Evolutionary conservation across 805 yeast genomes (phyloP).

Genomic region (Candida easanensis): DNA sequence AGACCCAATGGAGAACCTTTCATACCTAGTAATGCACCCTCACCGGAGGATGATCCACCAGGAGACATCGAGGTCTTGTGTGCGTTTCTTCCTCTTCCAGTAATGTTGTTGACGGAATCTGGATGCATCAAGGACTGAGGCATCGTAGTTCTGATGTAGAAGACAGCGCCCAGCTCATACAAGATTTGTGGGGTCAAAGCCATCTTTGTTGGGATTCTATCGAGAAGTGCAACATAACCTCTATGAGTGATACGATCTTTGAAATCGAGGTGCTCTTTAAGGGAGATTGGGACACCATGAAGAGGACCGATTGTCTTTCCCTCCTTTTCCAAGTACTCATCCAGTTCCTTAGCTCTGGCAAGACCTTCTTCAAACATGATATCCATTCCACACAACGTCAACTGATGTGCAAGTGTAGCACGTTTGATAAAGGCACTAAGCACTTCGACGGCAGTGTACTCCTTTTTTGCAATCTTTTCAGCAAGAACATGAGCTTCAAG

Average conservation of each 20-base stretch:
- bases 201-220: slow-evolving; percentile 32
- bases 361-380: slow-evolving; percentile 64
- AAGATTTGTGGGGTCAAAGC: slow-evolving; percentile 43
- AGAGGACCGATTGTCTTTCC: slow-evolving; percentile 61
- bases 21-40: slow-evolving; percentile 57
- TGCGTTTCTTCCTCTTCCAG: slow-evolving; percentile 57
- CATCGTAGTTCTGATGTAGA: slow-evolving; percentile 61
- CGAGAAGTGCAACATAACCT: slow-evolving; percentile 46
- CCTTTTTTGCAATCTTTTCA: slow-evolving; percentile 11
- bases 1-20: slow-evolving; percentile 59
- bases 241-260: slow-evolving; percentile 53
- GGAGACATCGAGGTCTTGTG: slow-evolving; percentile 54
- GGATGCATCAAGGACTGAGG: slow-evolving; percentile 70
- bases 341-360: slow-evolving; percentile 50
- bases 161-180: slow-evolving; percentile 41
- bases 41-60: slow-evolving; percentile 75
- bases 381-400: slow-evolving; percentile 56
- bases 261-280: slow-evolving; percentile 60
- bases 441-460: slow-evolving; percentile 42
- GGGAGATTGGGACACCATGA: slow-evolving; percentile 66
- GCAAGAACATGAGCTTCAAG: slow-evolving; percentile 15
- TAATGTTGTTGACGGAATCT: slow-evolving; percentile 57
- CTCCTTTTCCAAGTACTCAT: slow-evolving; percentile 46
- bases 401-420: slow-evolving; percentile 50
- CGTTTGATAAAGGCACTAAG: slow-evolving; percentile 54